Conservation (phyloP, 2,329 filamentous ascomycete species). For the Lecanicillium sp. region DNA sequence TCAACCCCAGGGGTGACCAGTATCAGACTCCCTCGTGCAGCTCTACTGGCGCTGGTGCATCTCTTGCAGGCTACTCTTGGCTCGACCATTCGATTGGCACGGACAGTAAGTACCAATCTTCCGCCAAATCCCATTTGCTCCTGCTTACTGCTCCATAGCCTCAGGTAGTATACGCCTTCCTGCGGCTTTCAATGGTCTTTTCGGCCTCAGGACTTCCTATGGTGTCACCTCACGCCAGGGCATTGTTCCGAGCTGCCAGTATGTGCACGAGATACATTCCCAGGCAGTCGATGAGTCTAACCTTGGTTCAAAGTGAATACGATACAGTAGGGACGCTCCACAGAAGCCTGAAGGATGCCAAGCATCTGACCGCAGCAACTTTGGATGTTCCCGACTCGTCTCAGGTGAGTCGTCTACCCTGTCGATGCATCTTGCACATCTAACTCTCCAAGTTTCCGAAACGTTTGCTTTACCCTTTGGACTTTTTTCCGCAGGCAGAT, state of each 20-base stretch:
- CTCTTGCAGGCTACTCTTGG: constrained; percentile 21
- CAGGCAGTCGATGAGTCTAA: background rate
- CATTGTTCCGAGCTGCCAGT: constrained; percentile 10
- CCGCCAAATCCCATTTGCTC: constrained; percentile 3
- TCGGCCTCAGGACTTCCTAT: constrained; percentile 1
- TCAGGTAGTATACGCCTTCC: constrained; percentile 5
- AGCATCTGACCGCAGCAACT: constrained; percentile 2
- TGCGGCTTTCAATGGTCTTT: constrained; percentile 2
- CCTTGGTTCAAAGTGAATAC: constrained; percentile 1
- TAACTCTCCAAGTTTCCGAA: constrained; percentile 3
- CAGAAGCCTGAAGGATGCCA: constrained; percentile 2
- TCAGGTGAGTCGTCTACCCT: constrained; percentile 1
- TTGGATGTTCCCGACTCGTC: constrained; percentile 3
- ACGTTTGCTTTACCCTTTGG: constrained; percentile 2
- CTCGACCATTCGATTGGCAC: constrained; percentile 16
- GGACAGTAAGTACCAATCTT: constrained; percentile 13
- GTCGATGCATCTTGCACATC: background rate
- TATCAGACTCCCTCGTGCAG: constrained; percentile 19
- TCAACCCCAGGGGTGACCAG: constrained; percentile 21
- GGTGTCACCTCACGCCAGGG: constrained; percentile 1
- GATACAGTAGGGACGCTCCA: constrained; percentile 3
- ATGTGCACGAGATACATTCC: constrained; percentile 1
- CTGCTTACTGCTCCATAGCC: constrained; percentile 1
- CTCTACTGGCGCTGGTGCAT: constrained; percentile 17
- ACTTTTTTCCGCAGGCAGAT: constrained; percentile 4